Base-by-base conservation (phyloP, 768 basidiomycete species). In the Cubamyces lactineus region DNA sequence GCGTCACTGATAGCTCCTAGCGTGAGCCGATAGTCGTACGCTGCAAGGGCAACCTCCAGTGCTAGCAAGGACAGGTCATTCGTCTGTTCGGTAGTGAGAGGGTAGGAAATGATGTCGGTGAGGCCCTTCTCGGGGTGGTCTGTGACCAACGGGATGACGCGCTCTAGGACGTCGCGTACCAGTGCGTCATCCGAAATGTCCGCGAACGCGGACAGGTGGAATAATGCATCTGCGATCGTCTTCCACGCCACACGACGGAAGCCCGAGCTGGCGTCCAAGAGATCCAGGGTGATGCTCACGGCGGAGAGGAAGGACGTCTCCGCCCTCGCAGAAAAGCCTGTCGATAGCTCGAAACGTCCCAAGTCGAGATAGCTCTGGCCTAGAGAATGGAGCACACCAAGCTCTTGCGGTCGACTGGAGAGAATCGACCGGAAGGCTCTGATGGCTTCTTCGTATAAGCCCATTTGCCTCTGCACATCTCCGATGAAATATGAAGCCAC, bases 201-300 rank as follows among this genome's bases (percentile, higher is more conserved):
- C 2, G 82, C 75, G 47, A 79, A 77, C 28, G 73, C 74, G 3
- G 89, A 88, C 13, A 98, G 75, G 51, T 84, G 80, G 67, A 86
- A 85, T 4, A 91, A 73, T 3, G 89, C 86, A 72, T 99, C 96
- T 0, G 85, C 91, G 12, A 87, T 79, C 7, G 81, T 76, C 72
- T 98, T 98, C 96, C 96, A 98, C 4, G 83, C 83, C 2, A 92
- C 78, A 5, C 82, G 77, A 17, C 90, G 84, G 71, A 91, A 89
- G 1, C 89, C 88, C 9, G 84, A 72, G 45, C 81, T 81, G 17
- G 77, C 76, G 45, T 80, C 75, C 53, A 90, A 77, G n/a, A 79
- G 71, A 42, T 72, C 70, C 53, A 88, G 68, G 17, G 86, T 80
- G 15, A 82, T 77, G 5, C 70, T 68, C 46, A 93, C 79, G n/a